A percentile compares a stretch with the other conserved stretches of the same genome.
Conservation (phyloP, 1,284 basidiomycete genomes). For the Calocybe gambosa region DNA sequence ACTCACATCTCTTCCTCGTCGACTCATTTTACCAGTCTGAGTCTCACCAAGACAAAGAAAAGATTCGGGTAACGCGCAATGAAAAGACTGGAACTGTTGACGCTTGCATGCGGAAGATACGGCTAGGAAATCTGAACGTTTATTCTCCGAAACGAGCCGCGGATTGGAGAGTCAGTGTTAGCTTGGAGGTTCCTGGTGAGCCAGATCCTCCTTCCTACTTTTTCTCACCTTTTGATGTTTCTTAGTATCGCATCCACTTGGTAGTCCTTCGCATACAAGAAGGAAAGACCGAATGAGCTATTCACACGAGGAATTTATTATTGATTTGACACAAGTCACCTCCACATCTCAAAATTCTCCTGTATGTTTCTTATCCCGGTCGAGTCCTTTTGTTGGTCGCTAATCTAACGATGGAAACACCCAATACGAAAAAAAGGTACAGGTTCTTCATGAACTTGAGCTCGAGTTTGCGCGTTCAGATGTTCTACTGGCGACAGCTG, state of each 20-base stretch:
- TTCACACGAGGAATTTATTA: conserved; percentile 84
- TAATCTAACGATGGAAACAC: not conserved
- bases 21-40: conserved; percentile 77
- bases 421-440: conserved; percentile 34
- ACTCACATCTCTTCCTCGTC: conserved; percentile 73
- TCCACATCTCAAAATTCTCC: conserved; percentile 41
- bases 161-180: conserved; percentile 93
- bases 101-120: conserved; percentile 71
- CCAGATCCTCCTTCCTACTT: conserved; percentile 4
- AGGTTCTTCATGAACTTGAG: conserved; percentile 67
- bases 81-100: conserved; percentile 64
- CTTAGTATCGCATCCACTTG: conserved; percentile 55
- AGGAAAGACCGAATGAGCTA: conserved; percentile 93
- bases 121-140: conserved; percentile 86
- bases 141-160: conserved; percentile 76
- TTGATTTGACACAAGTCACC: conserved; percentile 92
- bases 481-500: conserved; percentile 52
- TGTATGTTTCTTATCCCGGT: conserved; percentile 27
- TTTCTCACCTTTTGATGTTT: not conserved
- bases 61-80: conserved; percentile 83
- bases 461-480: conserved; percentile 62
- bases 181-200: conserved; percentile 73
- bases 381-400: not conserved
- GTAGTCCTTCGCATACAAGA: conserved; percentile 51
- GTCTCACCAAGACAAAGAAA: conserved; percentile 43